Conservation (phyloP, 805 yeast genomes). For the Blastobotrys peoriensis region DNA sequence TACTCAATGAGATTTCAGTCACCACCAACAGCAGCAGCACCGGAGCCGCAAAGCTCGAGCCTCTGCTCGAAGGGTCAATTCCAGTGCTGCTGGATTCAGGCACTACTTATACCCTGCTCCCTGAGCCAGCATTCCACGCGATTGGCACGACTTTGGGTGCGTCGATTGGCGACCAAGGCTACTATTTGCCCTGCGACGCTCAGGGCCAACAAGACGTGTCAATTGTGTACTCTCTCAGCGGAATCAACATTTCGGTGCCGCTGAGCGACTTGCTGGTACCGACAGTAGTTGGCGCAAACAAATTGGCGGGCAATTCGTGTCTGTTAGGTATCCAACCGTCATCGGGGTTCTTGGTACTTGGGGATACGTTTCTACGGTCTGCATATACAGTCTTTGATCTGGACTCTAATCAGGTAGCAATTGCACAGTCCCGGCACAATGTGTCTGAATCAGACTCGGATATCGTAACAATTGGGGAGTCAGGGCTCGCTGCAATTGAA, state of each 20-base stretch:
- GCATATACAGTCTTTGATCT: slow-evolving; percentile 64
- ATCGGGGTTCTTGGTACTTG: slow-evolving; percentile 37
- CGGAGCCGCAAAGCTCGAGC: too few relatives aligned
- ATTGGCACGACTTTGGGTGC: slow-evolving; percentile 10
- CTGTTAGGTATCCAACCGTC: background rate
- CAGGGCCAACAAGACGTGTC: slow-evolving; percentile 5
- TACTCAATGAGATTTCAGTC: background rate
- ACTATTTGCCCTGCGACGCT: slow-evolving; percentile 8
- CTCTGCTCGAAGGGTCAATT: slow-evolving; percentile 3
- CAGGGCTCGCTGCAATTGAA: background rate
- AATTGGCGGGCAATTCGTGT: background rate
- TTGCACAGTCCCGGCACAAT: slow-evolving; percentile 40
- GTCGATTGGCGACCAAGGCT: slow-evolving; percentile 2
- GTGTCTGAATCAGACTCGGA: slow-evolving; percentile 14
- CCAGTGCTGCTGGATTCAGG: slow-evolving; percentile 55
- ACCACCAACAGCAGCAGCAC: too few relatives aligned
- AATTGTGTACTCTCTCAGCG: slow-evolving; percentile 18
- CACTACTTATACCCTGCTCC: slow-evolving; percentile 47
- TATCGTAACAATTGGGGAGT: slow-evolving; percentile 21
- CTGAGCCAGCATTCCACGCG: slow-evolving; percentile 27
- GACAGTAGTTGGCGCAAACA: background rate
- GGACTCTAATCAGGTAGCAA: slow-evolving; percentile 48
- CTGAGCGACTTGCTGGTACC: slow-evolving; percentile 19
- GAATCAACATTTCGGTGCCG: slow-evolving; percentile 22
- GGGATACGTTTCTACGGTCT: slow-evolving; percentile 58